Percentiles rank a stretch among this genome's conserved stretches.
phyloP scores from a whole-genome alignment of 1,284 basidiomycete species.

The Agroathelia rolfsii region DNA sequence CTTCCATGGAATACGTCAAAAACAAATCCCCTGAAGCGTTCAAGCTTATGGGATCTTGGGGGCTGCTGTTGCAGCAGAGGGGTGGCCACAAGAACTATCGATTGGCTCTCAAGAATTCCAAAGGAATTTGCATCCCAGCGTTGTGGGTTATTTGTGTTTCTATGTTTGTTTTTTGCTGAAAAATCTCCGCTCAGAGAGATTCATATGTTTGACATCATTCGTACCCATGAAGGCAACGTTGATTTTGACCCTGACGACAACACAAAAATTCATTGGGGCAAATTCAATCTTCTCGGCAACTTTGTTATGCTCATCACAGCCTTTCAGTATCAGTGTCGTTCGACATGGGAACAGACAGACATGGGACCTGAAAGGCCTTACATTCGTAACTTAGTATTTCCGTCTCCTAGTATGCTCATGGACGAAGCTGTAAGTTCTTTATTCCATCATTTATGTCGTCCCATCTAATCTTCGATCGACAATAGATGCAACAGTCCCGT shows the following conservation, averaged over 20 bases:
- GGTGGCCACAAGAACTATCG: slow-evolving; percentile 73
- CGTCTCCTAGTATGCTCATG: slow-evolving; percentile 41
- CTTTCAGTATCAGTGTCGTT: no score
- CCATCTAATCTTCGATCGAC: no score
- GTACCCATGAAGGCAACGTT: slow-evolving; percentile 66
- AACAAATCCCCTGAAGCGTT: slow-evolving; percentile 48
- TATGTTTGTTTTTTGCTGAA: slow-evolving; percentile 5
- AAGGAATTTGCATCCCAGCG: slow-evolving; percentile 73
- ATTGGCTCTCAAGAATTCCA: slow-evolving; percentile 68
- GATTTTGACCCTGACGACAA: slow-evolving; percentile 52
- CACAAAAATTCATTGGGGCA: slow-evolving; percentile 73
- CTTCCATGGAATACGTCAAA: slow-evolving; percentile 60
- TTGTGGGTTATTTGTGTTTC: slow-evolving; percentile 42
- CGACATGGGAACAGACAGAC: no score
- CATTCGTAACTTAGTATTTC: slow-evolving; percentile 43
- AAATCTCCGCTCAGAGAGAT: slow-evolving; percentile 48
- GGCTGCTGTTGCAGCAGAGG: slow-evolving; percentile 60
- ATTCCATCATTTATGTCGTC: slow-evolving; percentile 1
- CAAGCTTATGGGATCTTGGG: slow-evolving; percentile 68
- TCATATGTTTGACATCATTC: slow-evolving; percentile 70
- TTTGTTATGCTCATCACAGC: no score
- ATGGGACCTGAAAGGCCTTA: slow-evolving; percentile 35
- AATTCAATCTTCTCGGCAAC: slow-evolving; percentile 75
- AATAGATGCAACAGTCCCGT: no score
- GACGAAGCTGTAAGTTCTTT: slow-evolving; percentile 43